phyloP scores from a whole-genome alignment of 306 rosid genomes.

The Cicer cuneatum region DNA sequence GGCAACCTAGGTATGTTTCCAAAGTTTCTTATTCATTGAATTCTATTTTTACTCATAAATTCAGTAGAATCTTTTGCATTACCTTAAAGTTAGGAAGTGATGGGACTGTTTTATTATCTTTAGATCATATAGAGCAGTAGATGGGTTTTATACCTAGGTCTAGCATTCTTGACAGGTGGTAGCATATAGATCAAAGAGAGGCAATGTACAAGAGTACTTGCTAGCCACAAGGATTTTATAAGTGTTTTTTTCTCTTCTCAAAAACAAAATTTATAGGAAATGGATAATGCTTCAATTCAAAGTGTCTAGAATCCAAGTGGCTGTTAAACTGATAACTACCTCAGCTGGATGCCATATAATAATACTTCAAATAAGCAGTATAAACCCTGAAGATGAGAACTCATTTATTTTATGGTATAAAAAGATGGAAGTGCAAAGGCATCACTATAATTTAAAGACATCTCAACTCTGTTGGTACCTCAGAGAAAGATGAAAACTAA shows the following conservation, averaged over 20 bases:
- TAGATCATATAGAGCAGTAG: slow-evolving; percentile 1
- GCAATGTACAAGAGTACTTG: slow-evolving; percentile 22
- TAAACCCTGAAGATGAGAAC: slow-evolving; percentile 29
- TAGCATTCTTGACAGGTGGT: slow-evolving; percentile 10
- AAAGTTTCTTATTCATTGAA: slow-evolving; percentile 19
- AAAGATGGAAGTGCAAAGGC: too few species aligned
- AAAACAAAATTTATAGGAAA: background rate
- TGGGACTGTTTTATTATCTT: slow-evolving; percentile 30
- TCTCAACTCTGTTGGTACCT: too few species aligned
- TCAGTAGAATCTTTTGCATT: slow-evolving; percentile 36
- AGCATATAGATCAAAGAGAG: slow-evolving; percentile 24
- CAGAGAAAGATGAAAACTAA: background rate
- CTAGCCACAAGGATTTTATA: slow-evolving; percentile 8
- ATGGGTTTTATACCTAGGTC: slow-evolving; percentile 26
- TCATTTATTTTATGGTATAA: background rate
- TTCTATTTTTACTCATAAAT: slow-evolving; percentile 29
- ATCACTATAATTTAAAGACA: too few species aligned
- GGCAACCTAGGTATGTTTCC: slow-evolving; percentile 75
- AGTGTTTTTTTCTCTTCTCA: background rate
- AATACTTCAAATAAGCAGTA: background rate
- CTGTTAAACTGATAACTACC: slow-evolving; percentile 4
- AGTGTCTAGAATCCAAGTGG: slow-evolving; percentile 14
- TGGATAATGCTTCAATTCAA: slow-evolving; percentile 25
- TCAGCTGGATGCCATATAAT: slow-evolving; percentile 20
- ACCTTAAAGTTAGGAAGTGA: slow-evolving; percentile 18